These are phyloP conservation scores for Hypoxylon sp. DNA, from an alignment of 2,329 filamentous ascomycete genomes.

Conservation along the genomic window DNA sequence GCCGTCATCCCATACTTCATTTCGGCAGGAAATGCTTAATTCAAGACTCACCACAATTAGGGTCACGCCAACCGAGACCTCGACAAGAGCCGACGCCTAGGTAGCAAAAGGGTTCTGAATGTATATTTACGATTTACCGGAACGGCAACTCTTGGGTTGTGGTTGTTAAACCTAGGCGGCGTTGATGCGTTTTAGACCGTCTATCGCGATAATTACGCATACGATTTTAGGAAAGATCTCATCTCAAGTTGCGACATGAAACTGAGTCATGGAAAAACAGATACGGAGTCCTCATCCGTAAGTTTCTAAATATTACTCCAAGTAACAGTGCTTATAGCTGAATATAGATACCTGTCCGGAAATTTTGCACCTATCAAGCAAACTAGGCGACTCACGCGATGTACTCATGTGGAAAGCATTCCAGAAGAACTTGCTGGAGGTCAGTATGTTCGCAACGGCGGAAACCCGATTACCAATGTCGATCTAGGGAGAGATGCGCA, in stretches of 20 bases:
- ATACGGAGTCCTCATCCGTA: conserved; percentile 49
- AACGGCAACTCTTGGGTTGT: not conserved
- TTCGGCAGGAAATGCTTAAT: not conserved
- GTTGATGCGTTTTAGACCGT: not conserved
- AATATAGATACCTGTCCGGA: conserved; percentile 70
- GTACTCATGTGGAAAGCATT: conserved; percentile 70
- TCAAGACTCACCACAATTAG: not conserved
- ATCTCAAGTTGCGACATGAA: not conserved
- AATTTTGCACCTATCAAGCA: conserved; percentile 78
- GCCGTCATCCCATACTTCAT: conserved; percentile 10
- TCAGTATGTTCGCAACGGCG: conserved; percentile 80
- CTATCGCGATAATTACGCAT: not conserved
- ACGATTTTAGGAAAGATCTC: not conserved
- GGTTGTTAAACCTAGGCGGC: not conserved
- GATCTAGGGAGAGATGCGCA: conserved; percentile 75
- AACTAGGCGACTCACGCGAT: conserved; percentile 69
- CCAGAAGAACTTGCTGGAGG: conserved; percentile 77
- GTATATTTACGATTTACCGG: not conserved
- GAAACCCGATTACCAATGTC: conserved; percentile 75
- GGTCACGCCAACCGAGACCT: not conserved
- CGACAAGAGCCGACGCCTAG: not conserved
- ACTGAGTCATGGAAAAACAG: conserved; percentile 42
- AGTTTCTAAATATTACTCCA: conserved; percentile 27
- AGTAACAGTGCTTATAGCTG: conserved; percentile 14
- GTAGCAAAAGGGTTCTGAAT: not conserved